Evolutionary conservation across 306 rosid genomes (phyloP).

Genomic region (Geum urbanum): DNA sequence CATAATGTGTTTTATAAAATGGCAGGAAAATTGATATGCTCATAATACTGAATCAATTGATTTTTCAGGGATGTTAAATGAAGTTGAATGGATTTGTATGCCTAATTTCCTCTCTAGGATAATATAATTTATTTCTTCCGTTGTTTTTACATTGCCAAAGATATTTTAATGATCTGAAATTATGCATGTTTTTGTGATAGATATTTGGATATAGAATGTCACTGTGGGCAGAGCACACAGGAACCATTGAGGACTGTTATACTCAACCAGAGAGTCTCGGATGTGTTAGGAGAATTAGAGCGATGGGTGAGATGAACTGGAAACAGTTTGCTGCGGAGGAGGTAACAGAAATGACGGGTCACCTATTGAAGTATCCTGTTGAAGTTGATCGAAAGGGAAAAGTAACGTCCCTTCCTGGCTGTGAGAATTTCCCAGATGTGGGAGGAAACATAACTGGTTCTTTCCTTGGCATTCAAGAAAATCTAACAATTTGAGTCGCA

Average conservation of each 20-base stretch:
- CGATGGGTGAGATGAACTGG: slow-evolving; percentile 80
- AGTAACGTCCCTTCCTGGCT: slow-evolving; percentile 68
- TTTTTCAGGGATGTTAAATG: no score
- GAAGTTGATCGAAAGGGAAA: slow-evolving; percentile 73
- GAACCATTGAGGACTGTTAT: slow-evolving; percentile 64
- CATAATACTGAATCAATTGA: no score
- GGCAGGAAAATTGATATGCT: no score
- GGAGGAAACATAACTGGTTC: slow-evolving; percentile 91
- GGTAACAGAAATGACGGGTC: slow-evolving; percentile 75
- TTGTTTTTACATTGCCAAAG: no score
- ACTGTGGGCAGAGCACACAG: slow-evolving; percentile 90
- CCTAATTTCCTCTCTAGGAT: no score
- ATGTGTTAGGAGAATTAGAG: slow-evolving; percentile 66
- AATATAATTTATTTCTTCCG: no score
- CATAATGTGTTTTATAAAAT: no score
- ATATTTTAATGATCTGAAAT: neutral
- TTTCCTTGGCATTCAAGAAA: slow-evolving; percentile 84
- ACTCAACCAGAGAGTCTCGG: slow-evolving; percentile 74
- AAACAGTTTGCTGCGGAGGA: slow-evolving; percentile 63
- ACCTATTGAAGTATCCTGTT: slow-evolving; percentile 82
- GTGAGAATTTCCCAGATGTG: slow-evolving; percentile 81
- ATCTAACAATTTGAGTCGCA: slow-evolving; percentile 63
- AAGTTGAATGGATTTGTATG: no score
- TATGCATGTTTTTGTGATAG: slow-evolving; percentile 32
- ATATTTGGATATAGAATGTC: slow-evolving; percentile 94